phyloP scores from a whole-genome alignment of 257 asterid genomes.

The Lavandula angustifolia region DNA sequence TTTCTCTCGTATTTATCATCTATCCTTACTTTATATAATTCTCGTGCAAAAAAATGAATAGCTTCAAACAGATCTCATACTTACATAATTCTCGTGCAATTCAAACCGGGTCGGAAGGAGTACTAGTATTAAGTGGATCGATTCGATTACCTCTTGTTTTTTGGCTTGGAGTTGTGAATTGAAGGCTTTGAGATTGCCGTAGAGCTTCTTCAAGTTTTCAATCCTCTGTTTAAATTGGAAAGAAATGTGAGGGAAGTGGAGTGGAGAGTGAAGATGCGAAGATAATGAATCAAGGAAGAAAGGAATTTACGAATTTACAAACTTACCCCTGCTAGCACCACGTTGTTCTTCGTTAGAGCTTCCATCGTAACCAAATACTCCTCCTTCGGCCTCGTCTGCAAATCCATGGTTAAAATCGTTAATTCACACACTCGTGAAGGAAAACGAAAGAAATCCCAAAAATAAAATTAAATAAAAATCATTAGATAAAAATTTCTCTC shows the following conservation, averaged over 20 bases:
- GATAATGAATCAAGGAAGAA: slow-evolving; percentile 14
- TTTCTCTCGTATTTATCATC: too few relatives aligned
- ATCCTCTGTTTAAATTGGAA: slow-evolving; percentile 41
- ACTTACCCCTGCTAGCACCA: slow-evolving; percentile 50
- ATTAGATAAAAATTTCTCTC: neutral
- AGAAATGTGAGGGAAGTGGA: neutral
- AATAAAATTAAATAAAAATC: neutral
- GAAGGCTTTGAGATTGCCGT: slow-evolving; percentile 30
- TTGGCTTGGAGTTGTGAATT: slow-evolving; percentile 44
- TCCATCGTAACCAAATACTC: slow-evolving; percentile 36
- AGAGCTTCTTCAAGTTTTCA: slow-evolving; percentile 39
- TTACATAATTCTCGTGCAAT: too few relatives aligned
- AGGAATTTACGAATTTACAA: slow-evolving; percentile 20
- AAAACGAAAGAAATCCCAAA: neutral
- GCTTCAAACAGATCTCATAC: too few relatives aligned
- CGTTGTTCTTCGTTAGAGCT: slow-evolving; percentile 35
- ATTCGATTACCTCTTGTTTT: slow-evolving; percentile 38
- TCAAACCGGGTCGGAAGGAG: too few relatives aligned
- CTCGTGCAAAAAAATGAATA: too few relatives aligned
- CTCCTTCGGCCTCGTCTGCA: slow-evolving; percentile 35
- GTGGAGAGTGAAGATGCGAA: neutral
- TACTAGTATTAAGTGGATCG: too few relatives aligned
- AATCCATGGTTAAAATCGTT: slow-evolving; percentile 31
- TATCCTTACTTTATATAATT: too few relatives aligned
- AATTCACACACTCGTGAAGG: neutral